A percentile compares a stretch with the other conserved stretches of the same genome.
These are phyloP conservation scores for Porcisia hertigi DNA, from an alignment of 208 protist genomes.

Conservation along the genomic window DNA sequence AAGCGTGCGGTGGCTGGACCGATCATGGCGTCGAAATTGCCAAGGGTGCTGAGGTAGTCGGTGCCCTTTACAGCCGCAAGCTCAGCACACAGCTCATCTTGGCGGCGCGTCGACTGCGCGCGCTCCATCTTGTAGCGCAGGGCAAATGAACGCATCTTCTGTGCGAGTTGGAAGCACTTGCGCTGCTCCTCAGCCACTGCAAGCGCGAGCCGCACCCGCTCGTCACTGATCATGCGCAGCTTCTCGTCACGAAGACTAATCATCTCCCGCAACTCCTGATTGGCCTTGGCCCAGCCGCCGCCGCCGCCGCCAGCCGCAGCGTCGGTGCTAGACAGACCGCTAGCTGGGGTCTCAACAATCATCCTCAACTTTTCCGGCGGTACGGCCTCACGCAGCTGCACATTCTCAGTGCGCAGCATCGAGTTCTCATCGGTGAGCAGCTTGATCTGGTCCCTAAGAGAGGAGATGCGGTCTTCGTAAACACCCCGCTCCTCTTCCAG, in stretches of 20 bases:
- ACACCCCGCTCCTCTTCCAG: slow-evolving; percentile 70
- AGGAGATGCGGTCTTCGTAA: slow-evolving; percentile 74
- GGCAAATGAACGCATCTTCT: slow-evolving; percentile 63
- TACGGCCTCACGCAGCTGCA: slow-evolving; percentile 32
- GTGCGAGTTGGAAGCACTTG: slow-evolving; percentile 63
- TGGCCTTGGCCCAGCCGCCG: slow-evolving; percentile 48
- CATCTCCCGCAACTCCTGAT: slow-evolving; percentile 48
- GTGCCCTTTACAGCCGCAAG: slow-evolving; percentile 68
- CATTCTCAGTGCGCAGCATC: slow-evolving; percentile 58
- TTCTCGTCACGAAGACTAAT: slow-evolving; percentile 50
- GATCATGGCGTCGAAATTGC: slow-evolving; percentile 7
- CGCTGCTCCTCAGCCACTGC: slow-evolving; percentile 71
- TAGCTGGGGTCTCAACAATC: slow-evolving; percentile 21
- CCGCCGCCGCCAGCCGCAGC: slow-evolving; percentile 3
- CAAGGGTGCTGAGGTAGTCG: slow-evolving; percentile 71
- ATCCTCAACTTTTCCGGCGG: slow-evolving; percentile 37
- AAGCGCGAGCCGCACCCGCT: slow-evolving; percentile 69
- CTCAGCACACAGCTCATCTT: slow-evolving; percentile 62
- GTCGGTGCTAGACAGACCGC: background rate
- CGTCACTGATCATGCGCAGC: slow-evolving; percentile 52
- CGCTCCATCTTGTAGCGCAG: slow-evolving; percentile 61
- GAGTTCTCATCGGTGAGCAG: slow-evolving; percentile 70
- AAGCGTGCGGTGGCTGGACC: slow-evolving; percentile 19
- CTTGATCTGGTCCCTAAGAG: slow-evolving; percentile 63
- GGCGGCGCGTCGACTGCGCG: slow-evolving; percentile 31